A percentile compares a stretch with the other conserved stretches of the same genome.
Evolutionary conservation across 2,329 filamentous ascomycete genomes (phyloP).

Genomic region (Escovopsis weberi): DNA sequence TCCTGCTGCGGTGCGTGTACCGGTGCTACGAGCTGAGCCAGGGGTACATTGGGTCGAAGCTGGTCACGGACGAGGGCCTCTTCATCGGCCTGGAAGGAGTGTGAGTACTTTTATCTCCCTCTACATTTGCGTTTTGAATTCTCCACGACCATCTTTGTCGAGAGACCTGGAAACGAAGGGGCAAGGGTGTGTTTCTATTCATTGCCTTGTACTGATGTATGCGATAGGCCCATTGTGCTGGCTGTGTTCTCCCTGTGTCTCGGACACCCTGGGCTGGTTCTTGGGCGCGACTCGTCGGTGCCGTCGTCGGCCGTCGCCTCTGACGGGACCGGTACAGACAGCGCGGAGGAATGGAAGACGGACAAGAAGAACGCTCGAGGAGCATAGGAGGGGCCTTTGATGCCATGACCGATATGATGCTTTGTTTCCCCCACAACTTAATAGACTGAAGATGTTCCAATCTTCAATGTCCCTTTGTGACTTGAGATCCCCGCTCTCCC

Average conservation of each 20-base stretch:
- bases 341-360: no score
- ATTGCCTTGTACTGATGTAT: conserved; percentile 4
- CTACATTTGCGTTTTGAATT: no score
- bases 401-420: no score
- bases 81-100: conserved; percentile 42
- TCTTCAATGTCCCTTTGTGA: no score
- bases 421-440: no score
- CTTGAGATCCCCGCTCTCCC: no score
- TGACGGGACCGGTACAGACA: no score
- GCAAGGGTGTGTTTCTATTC: no score
- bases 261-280: conserved; percentile 22
- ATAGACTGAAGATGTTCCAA: no score
- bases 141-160: rapidly evolving
- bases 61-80: conserved; percentile 35
- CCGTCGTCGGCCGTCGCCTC: no score
- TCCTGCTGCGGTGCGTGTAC: conserved; percentile 47
- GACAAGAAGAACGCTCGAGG: no score
- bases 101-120: conserved; percentile 13
- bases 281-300: neutral
- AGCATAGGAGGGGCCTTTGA: no score
- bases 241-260: conserved; percentile 22
- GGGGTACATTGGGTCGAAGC: conserved; percentile 38
- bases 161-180: neutral
- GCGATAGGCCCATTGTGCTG: conserved; percentile 17
- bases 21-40: conserved; percentile 50